Evolutionary conservation across 768 basidiomycete species (phyloP).

Genomic region (Mrakia frigida): DNA sequence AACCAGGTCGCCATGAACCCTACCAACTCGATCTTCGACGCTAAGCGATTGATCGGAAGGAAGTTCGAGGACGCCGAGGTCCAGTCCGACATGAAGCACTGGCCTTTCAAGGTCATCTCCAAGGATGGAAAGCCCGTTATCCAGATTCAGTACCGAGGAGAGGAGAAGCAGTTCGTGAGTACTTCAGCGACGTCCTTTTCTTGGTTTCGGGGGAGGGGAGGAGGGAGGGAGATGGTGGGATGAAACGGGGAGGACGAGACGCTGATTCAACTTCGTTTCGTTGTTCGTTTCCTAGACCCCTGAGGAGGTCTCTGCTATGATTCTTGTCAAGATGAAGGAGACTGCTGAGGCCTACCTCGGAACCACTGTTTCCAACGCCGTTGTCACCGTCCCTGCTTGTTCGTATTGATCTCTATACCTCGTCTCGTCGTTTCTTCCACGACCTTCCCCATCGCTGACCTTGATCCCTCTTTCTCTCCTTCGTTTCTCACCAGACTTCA

Average conservation of each 20-base stretch:
- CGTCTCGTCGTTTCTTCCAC: too few species aligned
- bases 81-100: conserved; percentile 53
- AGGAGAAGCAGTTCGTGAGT: conserved; percentile 35
- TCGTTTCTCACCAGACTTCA: conserved; percentile 58
- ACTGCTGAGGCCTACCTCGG: conserved; percentile 64
- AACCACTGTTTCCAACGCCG: conserved; percentile 34
- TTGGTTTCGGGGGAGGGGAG: neutral
- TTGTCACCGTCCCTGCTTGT: conserved; percentile 65
- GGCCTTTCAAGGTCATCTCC: conserved; percentile 42
- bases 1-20: conserved; percentile 85
- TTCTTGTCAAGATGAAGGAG: conserved; percentile 62
- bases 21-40: conserved; percentile 76
- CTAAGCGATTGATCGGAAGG: conserved; percentile 68
- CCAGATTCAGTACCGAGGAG: conserved; percentile 30
- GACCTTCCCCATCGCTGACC: neutral
- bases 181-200: neutral
- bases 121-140: conserved; percentile 33
- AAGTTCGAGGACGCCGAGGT: conserved; percentile 51
- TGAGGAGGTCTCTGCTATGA: conserved; percentile 65
- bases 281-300: conserved; percentile 46
- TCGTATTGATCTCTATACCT: conserved; percentile 26
- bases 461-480: neutral
- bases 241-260: neutral
- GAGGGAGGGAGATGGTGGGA: neutral
- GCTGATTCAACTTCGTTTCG: neutral